Percentiles rank a stretch among this genome's conserved stretches.
Evolutionary conservation across 176 grass and related monocot genomes (phyloP).

Genomic region (Otatea glauca): DNA sequence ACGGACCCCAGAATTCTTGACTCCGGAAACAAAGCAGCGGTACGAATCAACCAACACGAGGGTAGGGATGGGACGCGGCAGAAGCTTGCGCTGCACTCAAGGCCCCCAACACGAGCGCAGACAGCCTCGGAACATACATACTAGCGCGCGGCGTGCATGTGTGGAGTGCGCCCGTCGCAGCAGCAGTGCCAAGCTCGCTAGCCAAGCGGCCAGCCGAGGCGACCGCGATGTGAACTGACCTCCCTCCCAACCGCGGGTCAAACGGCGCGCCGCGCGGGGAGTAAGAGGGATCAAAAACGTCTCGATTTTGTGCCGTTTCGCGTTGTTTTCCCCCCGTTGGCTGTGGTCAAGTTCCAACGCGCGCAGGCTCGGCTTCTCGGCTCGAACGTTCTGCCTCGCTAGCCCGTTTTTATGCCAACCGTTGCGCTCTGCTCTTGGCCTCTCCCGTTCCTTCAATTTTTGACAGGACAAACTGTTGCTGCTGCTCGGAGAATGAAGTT

Average conservation of each 20-base stretch:
- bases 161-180: not conserved
- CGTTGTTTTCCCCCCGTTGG: not conserved
- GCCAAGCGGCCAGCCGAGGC: not conserved
- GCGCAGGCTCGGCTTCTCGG: not conserved
- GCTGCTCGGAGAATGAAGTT: not conserved
- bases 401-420: not conserved
- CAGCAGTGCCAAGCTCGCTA: not conserved
- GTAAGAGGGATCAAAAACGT: not conserved
- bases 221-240: constrained; percentile 28
- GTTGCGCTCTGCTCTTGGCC: too few species aligned
- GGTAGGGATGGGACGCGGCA: not conserved
- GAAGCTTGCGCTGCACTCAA: constrained; percentile 51
- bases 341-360: constrained; percentile 21
- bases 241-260: not conserved
- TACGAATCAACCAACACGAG: not conserved
- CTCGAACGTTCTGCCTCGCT: not conserved
- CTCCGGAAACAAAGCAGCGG: not conserved
- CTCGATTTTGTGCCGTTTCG: not conserved
- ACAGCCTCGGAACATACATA: not conserved
- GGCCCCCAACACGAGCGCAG: not conserved
- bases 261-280: not conserved
- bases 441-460: not conserved
- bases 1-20: constrained; percentile 19
- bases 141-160: not conserved
- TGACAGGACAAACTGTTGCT: constrained; percentile 10